A percentile compares a stretch with the other conserved stretches of the same genome.
These are phyloP conservation scores for Straminergon stramineum DNA, from an alignment of 225 moss, liverwort and hornwort genomes.

Conservation along the genomic window DNA sequence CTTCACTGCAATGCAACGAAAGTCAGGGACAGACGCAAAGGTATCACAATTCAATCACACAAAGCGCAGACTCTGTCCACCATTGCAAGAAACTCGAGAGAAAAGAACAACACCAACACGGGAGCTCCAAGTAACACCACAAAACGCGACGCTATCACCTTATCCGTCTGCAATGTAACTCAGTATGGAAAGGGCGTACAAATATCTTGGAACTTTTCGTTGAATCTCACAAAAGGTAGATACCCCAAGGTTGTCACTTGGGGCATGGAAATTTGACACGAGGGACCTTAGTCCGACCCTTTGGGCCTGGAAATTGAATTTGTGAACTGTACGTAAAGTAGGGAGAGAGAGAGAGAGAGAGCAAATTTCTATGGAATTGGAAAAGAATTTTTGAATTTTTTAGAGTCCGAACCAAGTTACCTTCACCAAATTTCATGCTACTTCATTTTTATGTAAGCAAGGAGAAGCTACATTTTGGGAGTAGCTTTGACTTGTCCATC, in stretches of 20 bases:
- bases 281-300: neutral
- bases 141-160: neutral
- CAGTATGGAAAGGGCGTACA: neutral
- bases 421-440: rapidly evolving
- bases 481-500: neutral
- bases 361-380: rapidly evolving
- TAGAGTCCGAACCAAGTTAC: rapidly evolving
- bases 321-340: neutral
- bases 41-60: neutral
- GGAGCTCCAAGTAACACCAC: neutral
- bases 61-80: neutral
- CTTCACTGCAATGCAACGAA: neutral
- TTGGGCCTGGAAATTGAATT: neutral
- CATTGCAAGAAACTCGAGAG: neutral
- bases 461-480: no score
- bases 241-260: neutral
- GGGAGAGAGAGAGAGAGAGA: no score
- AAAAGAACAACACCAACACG: no score
- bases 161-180: neutral
- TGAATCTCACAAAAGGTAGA: neutral
- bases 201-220: neutral
- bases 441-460: neutral
- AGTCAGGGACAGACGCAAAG: neutral
- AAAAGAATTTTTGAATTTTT: neutral
- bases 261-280: neutral